Evolutionary conservation across 768 basidiomycete species (phyloP), one percentile per base, ranked within the genome.

Genomic region (Pleurotus cornucopiae): DNA sequence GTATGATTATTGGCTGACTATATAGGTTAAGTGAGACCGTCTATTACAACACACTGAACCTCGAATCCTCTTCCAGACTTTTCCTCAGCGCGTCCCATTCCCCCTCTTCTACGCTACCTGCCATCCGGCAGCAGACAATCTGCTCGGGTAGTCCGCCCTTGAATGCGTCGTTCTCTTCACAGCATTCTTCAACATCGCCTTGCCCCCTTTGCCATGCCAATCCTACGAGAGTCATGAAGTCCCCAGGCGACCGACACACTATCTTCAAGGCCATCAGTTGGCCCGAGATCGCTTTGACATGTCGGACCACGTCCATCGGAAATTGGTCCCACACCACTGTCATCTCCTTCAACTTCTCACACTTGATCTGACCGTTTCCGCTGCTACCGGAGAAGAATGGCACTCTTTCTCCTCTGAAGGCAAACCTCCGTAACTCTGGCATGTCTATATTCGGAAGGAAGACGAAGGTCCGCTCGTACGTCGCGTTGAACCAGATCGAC

Each of bases 1-100:
- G 30, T 34, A 34, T 34, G 7, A 34, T 34, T 34, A 11, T 25
- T 25, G 23, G 30, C 9, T 34, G 30, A 34, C 30, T 34, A 34
- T 11, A 34, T 34, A 34, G 30, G 30, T 11, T 34, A 34, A 34
- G 30, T 34, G 7, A 11, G 7, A 34, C 6, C 30, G 30, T 34
- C 30, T 34, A 34, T 34, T 11, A 34, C 11, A 34, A 72, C 11
- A 44, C 20, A 11, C 11, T 16, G 14, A 44, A 44, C 11, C n/a
- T 44, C 20, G 41, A 21, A 14, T 44, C 41, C 20, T 21, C 41
- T 21, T n/a, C 41, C 5, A 44, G 41, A n/a, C n/a, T 21, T 44
- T 44, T 21, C 41, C 41, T n/a, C 5, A 44, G 41, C 7, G 41
- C n/a, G 41, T 21, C n/a, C 41, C 41, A 44, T 44, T 18, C 41